Conservation (phyloP, 129 eudicot species). For the Sambucus nigra region DNA sequence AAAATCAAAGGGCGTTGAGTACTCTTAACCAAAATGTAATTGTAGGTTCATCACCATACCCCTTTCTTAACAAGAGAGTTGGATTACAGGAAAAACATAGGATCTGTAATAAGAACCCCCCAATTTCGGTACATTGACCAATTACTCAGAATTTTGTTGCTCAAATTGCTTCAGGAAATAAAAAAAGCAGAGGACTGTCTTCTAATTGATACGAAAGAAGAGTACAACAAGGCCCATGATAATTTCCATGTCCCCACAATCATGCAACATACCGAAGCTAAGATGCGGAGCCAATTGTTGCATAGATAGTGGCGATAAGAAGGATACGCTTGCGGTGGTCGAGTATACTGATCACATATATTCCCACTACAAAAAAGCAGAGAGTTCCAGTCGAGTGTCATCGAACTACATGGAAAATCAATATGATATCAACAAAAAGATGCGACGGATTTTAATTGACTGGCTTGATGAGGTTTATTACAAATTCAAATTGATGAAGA, state of each 20-base stretch:
- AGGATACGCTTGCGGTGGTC: constrained; percentile 47
- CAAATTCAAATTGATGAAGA: constrained; percentile 93
- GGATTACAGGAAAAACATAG: constrained; percentile 33
- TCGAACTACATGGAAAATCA: constrained; percentile 62
- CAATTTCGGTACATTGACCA: constrained; percentile 59
- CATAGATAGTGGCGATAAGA: constrained; percentile 48
- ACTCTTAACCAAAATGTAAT: constrained; percentile 48
- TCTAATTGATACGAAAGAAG: constrained; percentile 46
- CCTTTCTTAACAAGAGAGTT: constrained; percentile 37
- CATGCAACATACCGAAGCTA: constrained; percentile 84
- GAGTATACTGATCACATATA: constrained; percentile 63
- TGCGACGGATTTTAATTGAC: constrained; percentile 84
- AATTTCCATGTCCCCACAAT: constrained; percentile 58
- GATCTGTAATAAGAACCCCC: constrained; percentile 40
- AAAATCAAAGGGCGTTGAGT: constrained; percentile 59
- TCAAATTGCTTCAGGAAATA: constrained; percentile 44
- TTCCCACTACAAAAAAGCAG: constrained; percentile 36
- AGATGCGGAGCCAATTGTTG: constrained; percentile 37
- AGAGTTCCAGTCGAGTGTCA: constrained; percentile 59
- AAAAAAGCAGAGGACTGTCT: constrained; percentile 32
- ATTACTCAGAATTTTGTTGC: constrained; percentile 77
- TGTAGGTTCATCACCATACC: constrained; percentile 41
- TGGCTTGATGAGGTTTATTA: constrained; percentile 98
- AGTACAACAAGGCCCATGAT: constrained; percentile 10
- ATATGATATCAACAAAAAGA: constrained; percentile 62